Base-by-base conservation (phyloP, 148 eudicot species). In the Dysphania ambrosioides region DNA sequence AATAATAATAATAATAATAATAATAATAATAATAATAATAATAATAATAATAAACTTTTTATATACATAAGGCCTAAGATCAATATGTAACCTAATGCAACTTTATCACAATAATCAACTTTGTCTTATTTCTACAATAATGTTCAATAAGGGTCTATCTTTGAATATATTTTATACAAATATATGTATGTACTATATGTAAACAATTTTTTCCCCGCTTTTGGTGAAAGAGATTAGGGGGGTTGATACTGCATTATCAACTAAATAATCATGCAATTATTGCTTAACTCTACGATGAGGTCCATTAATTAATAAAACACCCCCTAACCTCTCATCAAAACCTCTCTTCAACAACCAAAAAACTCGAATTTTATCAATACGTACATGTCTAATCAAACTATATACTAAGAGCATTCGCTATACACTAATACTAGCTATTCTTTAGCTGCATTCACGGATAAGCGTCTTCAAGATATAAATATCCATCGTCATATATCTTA, bases 201-300 rank as follows among this genome's bases (percentile, higher is more conserved):
- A 6, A n/a, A n/a, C n/a, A n/a, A 5, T 31, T 49, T 41, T 42
- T 71, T 71, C 55, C 29, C 51, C 66, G 26, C 21, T 78, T 78
- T 65, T 55, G 75, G 70, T 72, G 72, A 55, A 35, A 13, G 59
- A 67, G 21, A 21, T n/a, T n/a, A 47, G 32, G 75, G 75, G 68
- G 78, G 69, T 79, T 75, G 49, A 63, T 62, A 51, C 57, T 38
- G 36, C 71, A 79, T 74, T 56, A 74, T 79, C 71, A 79, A 66
- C 73, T 73, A 58, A 67, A 67, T 61, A 79, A 79, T 75, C 75
- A 75, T 36, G 78, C 71, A 79, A 75, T 79, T 64, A 74, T 75
- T n/a, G n/a, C n/a, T n/a, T n/a, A n/a, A n/a, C n/a, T n/a, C n/a
- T n/a, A n/a, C 13, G n/a, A 62, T 36, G 36, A 71, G 42, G 62